Conservation (phyloP, 148 eudicot genomes). For the Silene conica region DNA sequence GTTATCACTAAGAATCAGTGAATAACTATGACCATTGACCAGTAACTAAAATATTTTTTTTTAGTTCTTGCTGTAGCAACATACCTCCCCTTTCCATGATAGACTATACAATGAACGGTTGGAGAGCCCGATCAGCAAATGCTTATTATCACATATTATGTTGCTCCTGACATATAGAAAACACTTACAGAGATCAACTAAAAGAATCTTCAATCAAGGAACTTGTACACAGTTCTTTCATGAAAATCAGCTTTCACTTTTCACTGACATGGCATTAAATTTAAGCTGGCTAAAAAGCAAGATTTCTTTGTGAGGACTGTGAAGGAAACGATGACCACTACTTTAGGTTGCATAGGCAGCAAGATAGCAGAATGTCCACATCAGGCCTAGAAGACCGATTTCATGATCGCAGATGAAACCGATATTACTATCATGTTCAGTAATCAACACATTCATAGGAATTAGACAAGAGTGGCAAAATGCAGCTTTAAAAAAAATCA, state of each 20-base stretch:
- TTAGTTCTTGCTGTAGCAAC: neutral
- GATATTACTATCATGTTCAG: too few relatives aligned
- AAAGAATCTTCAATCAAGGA: slow-evolving; percentile 3
- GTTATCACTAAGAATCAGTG: neutral
- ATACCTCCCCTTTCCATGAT: slow-evolving; percentile 99
- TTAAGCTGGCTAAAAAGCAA: neutral
- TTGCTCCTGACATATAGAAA: slow-evolving; percentile 61
- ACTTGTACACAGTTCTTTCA: neutral
- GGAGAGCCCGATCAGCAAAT: slow-evolving; percentile 72
- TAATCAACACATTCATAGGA: neutral
- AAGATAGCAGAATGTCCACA: neutral
- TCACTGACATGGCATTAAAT: neutral
- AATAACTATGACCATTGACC: neutral
- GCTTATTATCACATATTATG: slow-evolving; percentile 74
- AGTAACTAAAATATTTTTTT: neutral
- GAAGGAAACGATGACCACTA: neutral
- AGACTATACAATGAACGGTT: slow-evolving; percentile 82
- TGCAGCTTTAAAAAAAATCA: neutral
- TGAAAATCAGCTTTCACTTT: neutral
- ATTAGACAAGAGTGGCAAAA: neutral
- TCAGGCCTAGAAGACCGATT: neutral
- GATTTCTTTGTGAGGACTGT: neutral
- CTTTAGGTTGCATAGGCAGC: neutral
- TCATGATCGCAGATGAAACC: neutral
- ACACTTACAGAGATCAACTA: slow-evolving; percentile 6